Base-by-base conservation (phyloP, 371 early-diverging fungal species). In the Apophysomyces trapeziformis region DNA sequence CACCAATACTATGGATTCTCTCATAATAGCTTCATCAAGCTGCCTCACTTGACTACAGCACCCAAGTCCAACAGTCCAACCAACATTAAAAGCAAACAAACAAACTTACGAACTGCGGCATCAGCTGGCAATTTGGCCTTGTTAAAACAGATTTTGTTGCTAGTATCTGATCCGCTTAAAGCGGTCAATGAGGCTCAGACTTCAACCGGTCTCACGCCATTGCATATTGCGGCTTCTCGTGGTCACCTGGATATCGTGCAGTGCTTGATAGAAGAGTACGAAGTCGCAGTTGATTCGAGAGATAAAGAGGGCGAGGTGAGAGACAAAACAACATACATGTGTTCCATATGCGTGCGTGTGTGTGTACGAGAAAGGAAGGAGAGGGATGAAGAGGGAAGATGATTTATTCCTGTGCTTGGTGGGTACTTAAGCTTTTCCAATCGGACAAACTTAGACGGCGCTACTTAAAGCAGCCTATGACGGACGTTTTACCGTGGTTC, bases 291-390 rank as follows among this genome's bases (percentile, higher is more conserved):
- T 0, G 93, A 93, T 69, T 61, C 85, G 0, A 71, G 75, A 47
- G 92, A 95, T 68, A 79, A 78, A 37, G 92, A 91, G 70, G 87
- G 86, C 70, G 95, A 91, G 86, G 92, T 89, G 81, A 45, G 69
- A 45, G 57, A 56, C 32, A 26, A 26, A 26, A 26, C 32, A 26
- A 26, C 32, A 26, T 26, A 26, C 32, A 26, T 26, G 32, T 3
- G 32, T 26, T 26, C 32, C 32, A 26, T 26, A 26, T 26, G 32
- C 32, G 32, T 26, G 32, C 26, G 26, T 26, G 32, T 26, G 32
- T 26, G 32, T 26, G 32, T 26, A 26, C 5, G 13, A 7, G 8
- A 37, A 18, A 21, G 21, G 21, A 21, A 50, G n/a, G 21, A 50
- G 54, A 21, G 21, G 21, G 21, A n/a, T 9, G 21, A 50, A 21